A percentile compares a stretch with the other conserved stretches of the same genome.
phyloP scores from a whole-genome alignment of 805 yeast genomes.

The Sugiyamaella americana region DNA sequence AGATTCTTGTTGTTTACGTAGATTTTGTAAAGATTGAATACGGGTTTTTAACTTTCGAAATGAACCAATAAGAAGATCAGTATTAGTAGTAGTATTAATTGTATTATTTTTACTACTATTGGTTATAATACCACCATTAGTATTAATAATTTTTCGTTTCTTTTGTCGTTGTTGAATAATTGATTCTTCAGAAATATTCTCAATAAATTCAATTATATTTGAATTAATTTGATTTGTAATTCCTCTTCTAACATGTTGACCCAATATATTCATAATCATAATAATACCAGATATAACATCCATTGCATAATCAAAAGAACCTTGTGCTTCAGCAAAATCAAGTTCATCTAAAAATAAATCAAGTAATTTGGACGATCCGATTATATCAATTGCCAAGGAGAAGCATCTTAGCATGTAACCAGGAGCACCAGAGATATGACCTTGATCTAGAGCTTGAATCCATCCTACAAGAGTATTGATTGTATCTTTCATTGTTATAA shows the following conservation, averaged over 20 bases:
- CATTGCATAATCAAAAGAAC: slow-evolving; percentile 18
- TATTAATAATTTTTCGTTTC: neutral
- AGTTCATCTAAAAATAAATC: slow-evolving; percentile 22
- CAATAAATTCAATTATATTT: neutral
- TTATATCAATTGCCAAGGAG: slow-evolving; percentile 17
- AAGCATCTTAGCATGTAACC: slow-evolving; percentile 15
- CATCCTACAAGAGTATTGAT: slow-evolving; percentile 19
- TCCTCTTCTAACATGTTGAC: neutral
- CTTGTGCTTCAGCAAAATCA: slow-evolving; percentile 21
- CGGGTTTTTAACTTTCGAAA: neutral
- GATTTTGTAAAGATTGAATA: neutral
- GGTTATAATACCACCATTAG: neutral
- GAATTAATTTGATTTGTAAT: neutral
- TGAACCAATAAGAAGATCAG: neutral
- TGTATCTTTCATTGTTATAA: slow-evolving; percentile 20
- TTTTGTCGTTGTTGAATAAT: neutral
- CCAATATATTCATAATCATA: neutral
- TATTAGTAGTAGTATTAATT: neutral
- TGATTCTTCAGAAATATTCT: neutral
- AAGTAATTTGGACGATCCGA: slow-evolving; percentile 21
- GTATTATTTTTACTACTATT: neutral
- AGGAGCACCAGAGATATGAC: slow-evolving; percentile 20
- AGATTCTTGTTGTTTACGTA: neutral
- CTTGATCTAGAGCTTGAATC: slow-evolving; percentile 21
- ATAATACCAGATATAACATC: slow-evolving; percentile 21